Conservation (phyloP, 352 stramenopile genomes). For the Aphanomyces cochlioides region DNA sequence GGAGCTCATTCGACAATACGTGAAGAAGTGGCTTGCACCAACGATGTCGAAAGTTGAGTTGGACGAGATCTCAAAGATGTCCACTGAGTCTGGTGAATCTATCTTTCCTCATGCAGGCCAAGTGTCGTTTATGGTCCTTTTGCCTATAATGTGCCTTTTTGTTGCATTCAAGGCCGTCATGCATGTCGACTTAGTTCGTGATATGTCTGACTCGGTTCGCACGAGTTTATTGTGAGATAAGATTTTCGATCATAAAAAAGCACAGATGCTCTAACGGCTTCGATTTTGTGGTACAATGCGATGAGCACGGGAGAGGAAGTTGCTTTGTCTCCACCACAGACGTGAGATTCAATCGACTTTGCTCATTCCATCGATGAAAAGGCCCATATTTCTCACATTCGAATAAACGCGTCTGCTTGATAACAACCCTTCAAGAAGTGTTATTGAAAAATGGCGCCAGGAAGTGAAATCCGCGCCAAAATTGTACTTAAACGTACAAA, state of each 20-base stretch:
- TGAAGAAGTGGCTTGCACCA: slow-evolving; percentile 54
- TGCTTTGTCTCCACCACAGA: too few relatives aligned
- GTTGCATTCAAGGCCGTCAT: slow-evolving; percentile 49
- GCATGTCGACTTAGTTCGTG: slow-evolving; percentile 52
- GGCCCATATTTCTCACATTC: background rate
- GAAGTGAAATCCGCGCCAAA: too few relatives aligned
- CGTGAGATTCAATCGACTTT: background rate
- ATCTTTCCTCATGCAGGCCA: slow-evolving; percentile 32
- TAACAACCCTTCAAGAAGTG: too few relatives aligned
- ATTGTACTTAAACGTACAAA: too few relatives aligned
- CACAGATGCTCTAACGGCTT: too few relatives aligned
- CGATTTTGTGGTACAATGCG: too few relatives aligned
- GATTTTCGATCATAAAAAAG: too few relatives aligned
- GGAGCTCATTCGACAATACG: slow-evolving; percentile 55
- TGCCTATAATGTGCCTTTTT: slow-evolving; percentile 58
- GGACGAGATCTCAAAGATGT: background rate
- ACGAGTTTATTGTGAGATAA: slow-evolving; percentile 26
- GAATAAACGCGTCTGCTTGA: too few relatives aligned
- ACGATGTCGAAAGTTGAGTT: slow-evolving; percentile 17
- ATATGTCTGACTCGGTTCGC: slow-evolving; percentile 36
- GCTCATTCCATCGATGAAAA: background rate
- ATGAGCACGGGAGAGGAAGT: too few relatives aligned
- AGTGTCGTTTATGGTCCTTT: slow-evolving; percentile 63
- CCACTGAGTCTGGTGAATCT: background rate
- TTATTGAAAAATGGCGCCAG: too few relatives aligned